Evolutionary conservation across 805 yeast species (phyloP), one percentile per base, ranked within the genome.

Genomic region (Saccharomyces kudriavzevii): DNA sequence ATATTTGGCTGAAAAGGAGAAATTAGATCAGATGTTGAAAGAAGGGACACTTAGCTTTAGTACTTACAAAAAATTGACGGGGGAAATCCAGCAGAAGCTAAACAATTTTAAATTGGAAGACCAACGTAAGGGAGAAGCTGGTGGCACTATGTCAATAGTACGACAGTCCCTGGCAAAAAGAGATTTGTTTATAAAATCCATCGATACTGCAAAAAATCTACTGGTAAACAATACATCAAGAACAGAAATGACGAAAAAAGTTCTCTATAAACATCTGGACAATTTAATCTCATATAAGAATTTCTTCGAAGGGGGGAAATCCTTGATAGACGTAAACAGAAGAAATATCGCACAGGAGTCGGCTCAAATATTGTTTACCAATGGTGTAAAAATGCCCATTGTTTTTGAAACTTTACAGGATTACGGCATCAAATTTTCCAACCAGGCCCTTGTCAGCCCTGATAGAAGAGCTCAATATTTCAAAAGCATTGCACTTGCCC

Each of bases 341-440:
- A 54, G 58, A 47, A 52, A 55, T 14, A 20, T 49, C 6, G 50
- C 55, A 47, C 58, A 60, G 50, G 68, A 65, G 29, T 56, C 66
- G 14, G 64, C 63, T 2, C 66, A 64, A 46, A 45, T 53, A 17
- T 54, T 65, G 20, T 65, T 60, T 40, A 47, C 53, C 6, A 64
- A 64, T 54, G 68, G 68, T 30, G 65, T 65, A 2, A 65, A 64
- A 47, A 65, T 65, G 67, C 69, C 69, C 1, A 30, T 57, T 13
- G 68, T 65, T 1, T 63, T 56, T 49, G 67, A 64, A 45, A 53
- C 59, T 5, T 43, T 65, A 24, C 66, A 65, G 51, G 67, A 65
- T 52, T 62, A 59, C 55, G 69, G 69, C 40, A 54, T 65, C 5
- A 51, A 52, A 13, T 64, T 51, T 50, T 49, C 53, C 14, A 56